Conservation (phyloP, 805 yeast genomes). For the Groenewaldozyma salmanticensis region DNA sequence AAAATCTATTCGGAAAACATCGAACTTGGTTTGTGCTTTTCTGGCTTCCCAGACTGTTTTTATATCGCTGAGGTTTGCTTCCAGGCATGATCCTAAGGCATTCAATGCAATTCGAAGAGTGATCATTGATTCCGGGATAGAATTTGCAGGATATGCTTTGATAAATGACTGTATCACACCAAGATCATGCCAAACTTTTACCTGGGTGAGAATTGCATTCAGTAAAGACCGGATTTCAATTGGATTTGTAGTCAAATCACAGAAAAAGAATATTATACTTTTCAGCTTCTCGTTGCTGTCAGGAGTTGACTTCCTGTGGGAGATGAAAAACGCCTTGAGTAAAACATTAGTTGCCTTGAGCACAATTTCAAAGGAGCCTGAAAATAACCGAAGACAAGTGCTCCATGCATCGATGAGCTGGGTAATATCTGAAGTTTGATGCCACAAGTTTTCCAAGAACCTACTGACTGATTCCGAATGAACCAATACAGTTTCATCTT, state of each 20-base stretch:
- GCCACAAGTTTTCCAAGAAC: conserved; percentile 47
- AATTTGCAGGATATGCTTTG: conserved; percentile 47
- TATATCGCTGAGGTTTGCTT: neutral
- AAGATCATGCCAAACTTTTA: conserved; percentile 57
- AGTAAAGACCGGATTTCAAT: conserved; percentile 34
- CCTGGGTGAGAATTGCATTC: conserved; percentile 61
- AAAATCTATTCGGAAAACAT: conserved; percentile 11
- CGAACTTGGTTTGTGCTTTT: neutral
- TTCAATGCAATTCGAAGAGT: conserved; percentile 65
- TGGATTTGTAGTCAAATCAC: neutral
- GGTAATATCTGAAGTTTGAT: conserved; percentile 42
- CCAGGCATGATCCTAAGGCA: conserved; percentile 31
- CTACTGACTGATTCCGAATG: conserved; percentile 33
- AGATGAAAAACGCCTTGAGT: neutral
- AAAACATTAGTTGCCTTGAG: neutral
- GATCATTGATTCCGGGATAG: conserved; percentile 54
- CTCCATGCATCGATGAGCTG: conserved; percentile 36
- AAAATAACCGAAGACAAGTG: neutral
- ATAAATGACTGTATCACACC: conserved; percentile 55
- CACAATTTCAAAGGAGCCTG: neutral
- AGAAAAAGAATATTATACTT: conserved; percentile 33
- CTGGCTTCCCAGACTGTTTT: neutral
- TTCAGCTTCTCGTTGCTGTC: conserved; percentile 51
- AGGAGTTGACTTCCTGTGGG: conserved; percentile 18
- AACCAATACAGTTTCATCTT: neutral